Evolutionary conservation across 495 filamentous ascomycete genomes (phyloP), one percentile per base, ranked within the genome.

Genomic region (Annulohypoxylon maeteangense): DNA sequence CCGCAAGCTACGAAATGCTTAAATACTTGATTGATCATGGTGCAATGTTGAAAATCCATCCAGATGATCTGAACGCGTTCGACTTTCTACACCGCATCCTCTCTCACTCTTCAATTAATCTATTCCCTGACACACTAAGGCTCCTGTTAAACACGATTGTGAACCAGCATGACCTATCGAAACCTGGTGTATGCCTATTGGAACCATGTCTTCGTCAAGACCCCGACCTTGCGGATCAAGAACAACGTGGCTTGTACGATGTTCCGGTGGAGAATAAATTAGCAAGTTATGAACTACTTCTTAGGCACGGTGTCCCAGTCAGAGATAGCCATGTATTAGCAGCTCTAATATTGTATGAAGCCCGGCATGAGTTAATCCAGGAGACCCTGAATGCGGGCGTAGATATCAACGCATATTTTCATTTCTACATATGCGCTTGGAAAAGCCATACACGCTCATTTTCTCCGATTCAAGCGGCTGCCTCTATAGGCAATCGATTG

Each of bases 381-480:
- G 27, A 53, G 48, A 25, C 62, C 11, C 27, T 73, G 0, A 16
- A 66, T 10, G 48, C 55, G 1, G 61, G 61, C 1, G 42, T 60
- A 3, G 61, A 69, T 23, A 58, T 69, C 25, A 62, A 66, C 22
- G 47, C 55, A 53, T 66, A 62, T 48, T 25, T 31, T 7, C 3
- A 14, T 6, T 12, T 3, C 14, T 6, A 0, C 36, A 14, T n/a
- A n/a, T n/a, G 11, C 2, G 10, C 10, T 14, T 14, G 2, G 1
- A 11, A 36, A 1, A 1, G 2, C 11, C 2, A 14, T 14, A 36
- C 7, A 8, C 7, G 7, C 36, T 48, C 50, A 10, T 18, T 44
- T 27, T 63, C 51, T 4, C 58, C 66, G 6, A 32, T 73, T 20
- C 70, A 73, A 50, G 61, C 57, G 10, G 70, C 70, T 42, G 61